Conservation (phyloP, 139 green algal genomes). For the Micractinium conductrix region DNA sequence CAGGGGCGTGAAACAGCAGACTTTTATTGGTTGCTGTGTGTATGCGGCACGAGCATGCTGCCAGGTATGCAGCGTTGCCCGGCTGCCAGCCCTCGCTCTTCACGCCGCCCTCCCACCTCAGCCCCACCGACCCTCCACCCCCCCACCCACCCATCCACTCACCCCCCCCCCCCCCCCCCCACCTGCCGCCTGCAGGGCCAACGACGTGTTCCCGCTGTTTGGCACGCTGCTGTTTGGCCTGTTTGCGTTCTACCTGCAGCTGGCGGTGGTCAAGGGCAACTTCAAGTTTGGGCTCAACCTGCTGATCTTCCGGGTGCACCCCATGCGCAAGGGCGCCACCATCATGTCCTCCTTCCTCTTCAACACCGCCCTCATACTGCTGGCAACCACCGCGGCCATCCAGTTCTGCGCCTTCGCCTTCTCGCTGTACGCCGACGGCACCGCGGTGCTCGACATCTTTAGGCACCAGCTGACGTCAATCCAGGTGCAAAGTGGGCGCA, state of each 20-base stretch:
- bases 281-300: constrained; percentile 93
- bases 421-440: constrained; percentile 84
- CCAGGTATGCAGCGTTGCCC: no score
- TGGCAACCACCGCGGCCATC: constrained; percentile 86
- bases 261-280: constrained; percentile 87
- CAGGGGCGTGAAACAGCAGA: no score
- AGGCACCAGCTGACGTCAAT: constrained; percentile 74
- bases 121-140: no score
- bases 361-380: constrained; percentile 93
- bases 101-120: no score
- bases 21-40: no score
- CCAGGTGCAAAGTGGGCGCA: background rate
- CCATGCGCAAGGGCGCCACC: constrained; percentile 83
- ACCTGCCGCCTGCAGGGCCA: constrained; percentile 20
- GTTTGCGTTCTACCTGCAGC: constrained; percentile 93
- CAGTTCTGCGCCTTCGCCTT: constrained; percentile 94
- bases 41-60: no score
- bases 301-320: constrained; percentile 87
- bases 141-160: background rate
- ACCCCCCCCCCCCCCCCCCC: background rate
- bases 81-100: no score
- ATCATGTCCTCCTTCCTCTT: constrained; percentile 97
- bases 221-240: constrained; percentile 87
- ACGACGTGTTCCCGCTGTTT: constrained; percentile 90
- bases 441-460: constrained; percentile 88